phyloP scores from a whole-genome alignment of 805 yeast genomes.

The Saturnispora ahearnii region DNA sequence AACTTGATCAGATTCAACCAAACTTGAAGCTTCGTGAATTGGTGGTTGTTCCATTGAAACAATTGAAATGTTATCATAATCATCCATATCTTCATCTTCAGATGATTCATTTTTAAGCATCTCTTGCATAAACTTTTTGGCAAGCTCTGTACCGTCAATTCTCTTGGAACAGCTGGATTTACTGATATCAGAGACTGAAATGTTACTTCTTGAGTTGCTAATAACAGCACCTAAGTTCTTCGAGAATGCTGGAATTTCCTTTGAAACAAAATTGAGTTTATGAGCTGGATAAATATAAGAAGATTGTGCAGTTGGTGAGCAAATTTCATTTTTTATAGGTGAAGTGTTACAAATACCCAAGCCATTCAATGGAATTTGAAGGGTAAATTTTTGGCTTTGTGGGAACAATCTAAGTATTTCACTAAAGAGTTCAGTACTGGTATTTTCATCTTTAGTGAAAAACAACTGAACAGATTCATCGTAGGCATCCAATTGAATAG shows the following conservation, averaged over 20 bases:
- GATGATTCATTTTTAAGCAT: constrained; percentile 6
- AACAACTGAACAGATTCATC: constrained; percentile 10
- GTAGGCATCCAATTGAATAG: constrained; percentile 4
- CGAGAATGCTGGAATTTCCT: neutral
- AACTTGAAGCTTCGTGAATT: neutral
- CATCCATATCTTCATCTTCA: constrained; percentile 9
- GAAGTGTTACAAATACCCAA: constrained; percentile 6
- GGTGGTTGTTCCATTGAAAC: constrained; percentile 2
- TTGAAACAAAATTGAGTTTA: neutral
- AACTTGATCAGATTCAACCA: neutral
- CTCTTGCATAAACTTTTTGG: constrained; percentile 5
- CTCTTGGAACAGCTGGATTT: neutral
- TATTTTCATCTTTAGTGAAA: constrained; percentile 6
- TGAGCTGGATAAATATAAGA: neutral
- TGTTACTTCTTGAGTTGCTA: neutral
- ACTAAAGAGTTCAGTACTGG: neutral
- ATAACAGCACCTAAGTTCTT: neutral
- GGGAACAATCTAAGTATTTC: constrained; percentile 11
- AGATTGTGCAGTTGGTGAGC: neutral
- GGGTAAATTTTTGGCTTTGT: neutral
- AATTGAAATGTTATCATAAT: constrained; percentile 4
- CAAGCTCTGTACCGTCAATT: constrained; percentile 1
- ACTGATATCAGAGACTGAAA: neutral
- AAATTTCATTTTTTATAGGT: neutral
- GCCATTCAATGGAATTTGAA: constrained; percentile 1